Evolutionary conservation across 805 yeast species (phyloP), one percentile per base, ranked within the genome.

Genomic region (Candida dajiaensis): DNA sequence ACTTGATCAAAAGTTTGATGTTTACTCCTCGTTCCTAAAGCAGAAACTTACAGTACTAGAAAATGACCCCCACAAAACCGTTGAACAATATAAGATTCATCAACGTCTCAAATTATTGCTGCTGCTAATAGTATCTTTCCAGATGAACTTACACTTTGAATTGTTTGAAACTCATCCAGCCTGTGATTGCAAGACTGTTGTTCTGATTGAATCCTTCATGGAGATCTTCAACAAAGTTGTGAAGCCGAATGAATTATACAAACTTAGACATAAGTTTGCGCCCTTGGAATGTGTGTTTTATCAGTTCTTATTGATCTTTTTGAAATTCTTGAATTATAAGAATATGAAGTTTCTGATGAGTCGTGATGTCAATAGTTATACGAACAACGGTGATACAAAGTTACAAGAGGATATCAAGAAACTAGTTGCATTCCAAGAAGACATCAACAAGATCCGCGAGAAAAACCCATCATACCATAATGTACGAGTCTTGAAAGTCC

Each of bases 321-420:
- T 57, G 39, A 57, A 50, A 44, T 56, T 48, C 40, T 20, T 58
- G 22, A 57, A 58, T 42, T 49, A 25, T 44, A 58, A 56, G 36
- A 36, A 45, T 7, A 52, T 54, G n/a, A 39, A 41, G 4, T 35
- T 49, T 3, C 18, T 49, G 4, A 16, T 49, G 25, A 11, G 11
- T 16, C 23, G 23, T 36, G 39, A 25, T 20, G 19, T 40, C 4
- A 38, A 38, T n/a, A 28, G 6, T 22, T 23, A 41, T n/a, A 16
- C n/a, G n/a, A n/a, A n/a, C n/a, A n/a, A n/a, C n/a, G n/a, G n/a
- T n/a, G n/a, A n/a, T n/a, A n/a, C n/a, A n/a, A n/a, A 40, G 19
- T 35, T 29, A 35, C 28, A 13, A 4, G 26, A 29, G n/a, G 48
- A 48, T 41, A 36, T 40, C 16, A 36, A 41, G 11, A 21, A 45